phyloP scores from a whole-genome alignment of 1,284 basidiomycete genomes.

The Cryptococcus floricola region DNA sequence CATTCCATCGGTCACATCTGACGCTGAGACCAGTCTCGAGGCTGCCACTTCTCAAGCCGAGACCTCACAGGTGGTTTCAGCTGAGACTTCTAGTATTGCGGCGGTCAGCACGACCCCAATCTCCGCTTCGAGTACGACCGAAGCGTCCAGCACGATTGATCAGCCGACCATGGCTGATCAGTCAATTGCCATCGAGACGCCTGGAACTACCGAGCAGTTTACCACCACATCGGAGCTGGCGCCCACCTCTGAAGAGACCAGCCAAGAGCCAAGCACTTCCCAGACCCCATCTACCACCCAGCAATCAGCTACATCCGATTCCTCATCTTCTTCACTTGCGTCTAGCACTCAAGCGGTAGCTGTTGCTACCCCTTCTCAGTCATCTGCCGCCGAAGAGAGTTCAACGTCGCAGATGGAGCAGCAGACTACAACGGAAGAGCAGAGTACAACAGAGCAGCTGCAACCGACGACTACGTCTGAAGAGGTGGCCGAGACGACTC shows the following conservation, averaged over 20 bases:
- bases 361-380: not conserved
- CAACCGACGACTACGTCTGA: not conserved
- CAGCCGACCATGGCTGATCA: not conserved
- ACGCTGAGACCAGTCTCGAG: not conserved
- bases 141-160: not conserved
- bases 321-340: not conserved
- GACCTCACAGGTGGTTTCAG: not conserved
- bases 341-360: too few species aligned
- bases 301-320: not conserved
- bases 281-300: not conserved
- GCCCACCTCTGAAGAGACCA: not conserved
- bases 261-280: too few species aligned
- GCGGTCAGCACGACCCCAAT: too few species aligned
- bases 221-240: not conserved
- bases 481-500: not conserved
- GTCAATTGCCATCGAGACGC: not conserved
- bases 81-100: not conserved
- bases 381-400: not conserved
- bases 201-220: not conserved
- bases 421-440: not conserved
- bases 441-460: not conserved
- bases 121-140: not conserved
- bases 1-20: not conserved
- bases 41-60: not conserved
- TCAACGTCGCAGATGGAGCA: not conserved